These are phyloP conservation scores for Stachybotrys echinatus DNA, from an alignment of 2,329 filamentous ascomycete genomes.

Conservation along the genomic window DNA sequence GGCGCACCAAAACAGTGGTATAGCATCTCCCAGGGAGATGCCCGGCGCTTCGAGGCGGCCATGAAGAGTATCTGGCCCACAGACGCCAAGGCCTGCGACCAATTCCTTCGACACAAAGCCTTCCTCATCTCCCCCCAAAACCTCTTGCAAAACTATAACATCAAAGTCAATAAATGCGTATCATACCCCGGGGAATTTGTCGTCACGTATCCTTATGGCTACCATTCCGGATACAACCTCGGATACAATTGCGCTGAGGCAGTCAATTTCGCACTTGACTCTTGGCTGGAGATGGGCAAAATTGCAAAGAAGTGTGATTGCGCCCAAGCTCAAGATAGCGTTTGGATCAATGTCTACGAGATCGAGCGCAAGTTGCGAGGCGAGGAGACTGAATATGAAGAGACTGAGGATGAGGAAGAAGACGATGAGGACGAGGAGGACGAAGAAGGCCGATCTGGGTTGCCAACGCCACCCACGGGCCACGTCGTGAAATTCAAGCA, in stretches of 20 bases:
- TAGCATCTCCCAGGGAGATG: slow-evolving; percentile 94
- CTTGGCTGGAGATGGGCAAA: slow-evolving; percentile 91
- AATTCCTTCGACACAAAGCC: slow-evolving; percentile 95
- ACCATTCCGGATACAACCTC: slow-evolving; percentile 95
- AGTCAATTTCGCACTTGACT: slow-evolving; percentile 94
- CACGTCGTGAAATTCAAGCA: slow-evolving; percentile 63
- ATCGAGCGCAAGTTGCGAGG: slow-evolving; percentile 92
- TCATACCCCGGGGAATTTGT: slow-evolving; percentile 97
- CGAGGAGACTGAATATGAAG: slow-evolving; percentile 79
- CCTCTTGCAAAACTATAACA: slow-evolving; percentile 81
- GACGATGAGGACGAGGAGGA: slow-evolving; percentile 59
- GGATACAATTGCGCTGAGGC: slow-evolving; percentile 99
- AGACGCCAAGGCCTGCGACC: slow-evolving; percentile 91
- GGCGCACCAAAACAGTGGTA: slow-evolving; percentile 99
- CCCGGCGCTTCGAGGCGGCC: slow-evolving; percentile 83
- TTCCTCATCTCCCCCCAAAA: slow-evolving; percentile 92
- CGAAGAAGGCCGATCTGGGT: slow-evolving; percentile 57
- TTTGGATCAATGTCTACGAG: slow-evolving; percentile 96
- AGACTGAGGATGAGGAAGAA: slow-evolving; percentile 68
- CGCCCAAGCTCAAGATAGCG: slow-evolving; percentile 89
- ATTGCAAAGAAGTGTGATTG: slow-evolving; percentile 97
- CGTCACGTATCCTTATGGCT: slow-evolving; percentile 96
- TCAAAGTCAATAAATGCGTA: slow-evolving; percentile 92
- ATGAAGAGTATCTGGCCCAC: slow-evolving; percentile 96
- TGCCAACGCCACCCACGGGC: slow-evolving; percentile 74